These are phyloP conservation scores for Nepenthes gracilis DNA, from an alignment of 148 eudicot genomes.

Conservation along the genomic window DNA sequence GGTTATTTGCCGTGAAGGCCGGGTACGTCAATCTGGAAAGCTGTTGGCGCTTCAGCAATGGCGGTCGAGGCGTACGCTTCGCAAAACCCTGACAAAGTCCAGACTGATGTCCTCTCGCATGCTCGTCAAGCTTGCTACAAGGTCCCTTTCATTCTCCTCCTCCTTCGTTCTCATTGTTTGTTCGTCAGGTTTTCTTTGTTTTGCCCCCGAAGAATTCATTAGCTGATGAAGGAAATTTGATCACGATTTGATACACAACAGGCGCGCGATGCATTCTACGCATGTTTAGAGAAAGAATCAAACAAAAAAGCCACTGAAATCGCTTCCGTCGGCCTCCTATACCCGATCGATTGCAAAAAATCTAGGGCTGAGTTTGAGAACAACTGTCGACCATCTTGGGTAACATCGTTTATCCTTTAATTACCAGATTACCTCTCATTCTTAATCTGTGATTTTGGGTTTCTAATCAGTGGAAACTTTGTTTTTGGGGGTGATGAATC, in stretches of 20 bases:
- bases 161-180: neutral
- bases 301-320: constrained; percentile 47
- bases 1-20: too few species aligned
- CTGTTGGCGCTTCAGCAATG: neutral
- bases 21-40: too few species aligned
- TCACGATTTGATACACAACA: neutral
- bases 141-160: constrained; percentile 14
- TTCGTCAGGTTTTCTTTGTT: neutral
- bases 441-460: neutral
- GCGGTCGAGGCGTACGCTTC: constrained; percentile 30
- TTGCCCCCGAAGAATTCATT: too few species aligned
- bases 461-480: constrained; percentile 1
- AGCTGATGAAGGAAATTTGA: neutral
- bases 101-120: constrained; percentile 46
- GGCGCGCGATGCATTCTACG: constrained; percentile 79
- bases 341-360: constrained; percentile 66
- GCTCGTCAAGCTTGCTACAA: constrained; percentile 59
- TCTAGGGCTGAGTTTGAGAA: constrained; percentile 49
- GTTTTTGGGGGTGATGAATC: neutral
- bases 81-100: constrained; percentile 23
- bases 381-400: constrained; percentile 70
- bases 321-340: constrained; percentile 68
- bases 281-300: constrained; percentile 60
- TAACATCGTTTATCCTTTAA: constrained; percentile 8
- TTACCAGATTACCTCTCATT: neutral